Percentiles rank a stretch among this genome's conserved stretches.
Evolutionary conservation across 2,329 filamentous ascomycete genomes (phyloP).

Genomic region (Plenodomus lindquistii): DNA sequence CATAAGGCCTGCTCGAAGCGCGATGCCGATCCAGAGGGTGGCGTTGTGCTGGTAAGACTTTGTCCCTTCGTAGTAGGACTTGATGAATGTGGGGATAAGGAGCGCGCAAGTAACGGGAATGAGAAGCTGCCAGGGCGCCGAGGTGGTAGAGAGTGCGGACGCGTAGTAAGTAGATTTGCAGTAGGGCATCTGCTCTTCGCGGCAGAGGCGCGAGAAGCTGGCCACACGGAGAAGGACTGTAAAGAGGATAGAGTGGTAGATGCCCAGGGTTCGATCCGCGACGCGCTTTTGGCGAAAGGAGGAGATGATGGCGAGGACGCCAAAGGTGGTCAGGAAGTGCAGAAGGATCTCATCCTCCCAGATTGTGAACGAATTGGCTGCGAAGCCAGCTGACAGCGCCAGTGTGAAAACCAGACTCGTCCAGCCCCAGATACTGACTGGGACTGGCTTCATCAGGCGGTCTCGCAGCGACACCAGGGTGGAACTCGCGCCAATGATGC

Average conservation of each 20-base stretch:
- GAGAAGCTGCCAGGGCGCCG: constrained; percentile 82
- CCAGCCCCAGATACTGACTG: constrained; percentile 86
- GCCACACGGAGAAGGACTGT: constrained; percentile 76
- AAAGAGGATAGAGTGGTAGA: constrained; percentile 86
- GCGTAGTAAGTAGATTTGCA: constrained; percentile 96
- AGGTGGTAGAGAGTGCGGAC: constrained; percentile 88
- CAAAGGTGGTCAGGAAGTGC: constrained; percentile 89
- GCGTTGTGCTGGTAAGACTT: constrained; percentile 87
- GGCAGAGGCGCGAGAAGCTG: constrained; percentile 87
- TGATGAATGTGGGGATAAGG: constrained; percentile 73
- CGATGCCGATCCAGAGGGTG: constrained; percentile 79
- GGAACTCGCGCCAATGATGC: constrained; percentile 45
- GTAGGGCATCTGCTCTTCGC: constrained; percentile 98
- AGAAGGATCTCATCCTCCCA: constrained; percentile 96
- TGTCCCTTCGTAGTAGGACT: constrained; percentile 79
- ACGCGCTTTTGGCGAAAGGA: constrained; percentile 72
- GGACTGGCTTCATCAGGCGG: constrained; percentile 60
- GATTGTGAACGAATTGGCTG: constrained; percentile 97
- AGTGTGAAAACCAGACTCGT: constrained; percentile 77
- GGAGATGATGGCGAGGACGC: constrained; percentile 71
- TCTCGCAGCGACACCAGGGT: constrained; percentile 48
- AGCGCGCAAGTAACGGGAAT: constrained; percentile 78
- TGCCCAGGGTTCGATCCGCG: constrained; percentile 72
- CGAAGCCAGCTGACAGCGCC: constrained; percentile 91
- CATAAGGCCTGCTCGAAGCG: constrained; percentile 75